Percentiles rank a stretch among this genome's conserved stretches.
These are phyloP conservation scores for Amanita fuliginea DNA, from an alignment of 768 basidiomycete species.

Conservation along the genomic window DNA sequence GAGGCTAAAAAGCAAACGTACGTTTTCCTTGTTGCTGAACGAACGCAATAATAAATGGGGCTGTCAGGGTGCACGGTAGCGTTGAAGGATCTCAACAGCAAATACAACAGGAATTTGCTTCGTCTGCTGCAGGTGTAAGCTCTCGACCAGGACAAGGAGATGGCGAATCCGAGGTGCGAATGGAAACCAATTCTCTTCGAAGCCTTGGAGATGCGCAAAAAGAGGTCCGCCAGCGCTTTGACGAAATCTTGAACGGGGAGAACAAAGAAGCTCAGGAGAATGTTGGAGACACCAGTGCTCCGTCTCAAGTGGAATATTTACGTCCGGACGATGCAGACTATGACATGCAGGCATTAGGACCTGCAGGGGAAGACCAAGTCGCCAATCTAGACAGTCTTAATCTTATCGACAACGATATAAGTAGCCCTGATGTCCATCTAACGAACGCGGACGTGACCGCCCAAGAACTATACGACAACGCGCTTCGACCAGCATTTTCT, in stretches of 20 bases:
- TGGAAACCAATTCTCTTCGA: slow-evolving; percentile 47
- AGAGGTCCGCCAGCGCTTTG: slow-evolving; percentile 73
- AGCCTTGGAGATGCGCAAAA: slow-evolving; percentile 77
- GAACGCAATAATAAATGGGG: not conserved
- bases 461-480: slow-evolving; percentile 12
- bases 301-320: slow-evolving; percentile 65
- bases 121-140: slow-evolving; percentile 22
- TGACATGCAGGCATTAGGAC: slow-evolving; percentile 83
- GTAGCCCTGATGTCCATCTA: slow-evolving; percentile 19
- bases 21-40: slow-evolving; percentile 1
- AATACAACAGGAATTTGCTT: slow-evolving; percentile 7
- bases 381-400: slow-evolving; percentile 76
- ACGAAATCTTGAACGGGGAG: slow-evolving; percentile 58
- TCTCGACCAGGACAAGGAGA: slow-evolving; percentile 32
- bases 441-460: slow-evolving; percentile 37
- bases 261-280: slow-evolving; percentile 21
- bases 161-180: slow-evolving; percentile 26
- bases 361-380: slow-evolving; percentile 74
- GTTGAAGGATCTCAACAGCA: not conserved
- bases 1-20: slow-evolving; percentile 21
- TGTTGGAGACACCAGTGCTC: slow-evolving; percentile 24
- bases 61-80: not conserved
- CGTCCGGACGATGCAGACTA: slow-evolving; percentile 55
- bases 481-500: not conserved
- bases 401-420: slow-evolving; percentile 50